Conservation (phyloP, 257 asterid species). For the Handroanthus guayacan region DNA sequence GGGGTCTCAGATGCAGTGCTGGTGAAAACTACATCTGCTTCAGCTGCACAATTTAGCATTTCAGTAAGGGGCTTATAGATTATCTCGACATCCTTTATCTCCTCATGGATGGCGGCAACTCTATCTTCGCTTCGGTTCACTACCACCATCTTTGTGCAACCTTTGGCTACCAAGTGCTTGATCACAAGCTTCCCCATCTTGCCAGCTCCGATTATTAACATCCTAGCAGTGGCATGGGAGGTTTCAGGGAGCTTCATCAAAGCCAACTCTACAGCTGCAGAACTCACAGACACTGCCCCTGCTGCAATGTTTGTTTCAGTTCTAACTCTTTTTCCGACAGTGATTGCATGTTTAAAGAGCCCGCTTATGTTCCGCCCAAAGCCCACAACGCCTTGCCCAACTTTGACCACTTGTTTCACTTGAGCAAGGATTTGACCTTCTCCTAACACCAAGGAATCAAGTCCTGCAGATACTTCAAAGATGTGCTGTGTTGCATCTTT, state of each 20-base stretch:
- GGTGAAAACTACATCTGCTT: constrained; percentile 87
- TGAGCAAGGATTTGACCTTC: constrained; percentile 98
- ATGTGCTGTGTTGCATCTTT: constrained; percentile 93
- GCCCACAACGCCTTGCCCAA: constrained; percentile 89
- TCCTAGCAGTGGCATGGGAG: constrained; percentile 69
- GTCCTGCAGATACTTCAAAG: constrained; percentile 93
- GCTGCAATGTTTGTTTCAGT: constrained; percentile 92
- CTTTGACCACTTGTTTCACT: constrained; percentile 93
- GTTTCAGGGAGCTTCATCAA: constrained; percentile 83
- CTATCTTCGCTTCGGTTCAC: constrained; percentile 82
- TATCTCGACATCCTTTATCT: constrained; percentile 70
- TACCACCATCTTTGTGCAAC: constrained; percentile 87
- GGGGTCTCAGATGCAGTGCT: constrained; percentile 87
- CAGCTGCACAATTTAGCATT: constrained; percentile 65
- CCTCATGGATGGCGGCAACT: constrained; percentile 81
- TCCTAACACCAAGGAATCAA: constrained; percentile 90
- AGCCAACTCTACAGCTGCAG: constrained; percentile 96
- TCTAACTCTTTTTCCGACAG: constrained; percentile 92
- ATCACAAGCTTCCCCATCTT: constrained; percentile 99
- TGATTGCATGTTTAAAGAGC: constrained; percentile 91
- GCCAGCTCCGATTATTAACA: constrained; percentile 90
- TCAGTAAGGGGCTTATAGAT: constrained; percentile 72
- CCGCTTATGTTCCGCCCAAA: constrained; percentile 93
- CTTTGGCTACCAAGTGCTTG: constrained; percentile 90
- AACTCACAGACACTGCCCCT: constrained; percentile 95